phyloP scores from a whole-genome alignment of 2,329 filamentous ascomycete species.

The Neofusicoccum umdonicola region DNA sequence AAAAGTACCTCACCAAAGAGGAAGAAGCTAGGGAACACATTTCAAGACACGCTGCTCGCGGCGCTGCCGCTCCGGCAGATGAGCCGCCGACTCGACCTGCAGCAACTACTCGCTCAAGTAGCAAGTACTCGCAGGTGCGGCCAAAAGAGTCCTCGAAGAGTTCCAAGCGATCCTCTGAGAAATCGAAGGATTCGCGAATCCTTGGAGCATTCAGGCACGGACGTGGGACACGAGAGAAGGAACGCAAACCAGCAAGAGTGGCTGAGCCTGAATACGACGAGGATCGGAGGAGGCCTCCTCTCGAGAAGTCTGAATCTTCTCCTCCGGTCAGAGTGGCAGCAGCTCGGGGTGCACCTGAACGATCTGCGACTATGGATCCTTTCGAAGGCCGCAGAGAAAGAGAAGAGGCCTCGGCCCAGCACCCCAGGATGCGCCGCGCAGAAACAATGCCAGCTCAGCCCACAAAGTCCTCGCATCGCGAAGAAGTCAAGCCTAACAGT shows the following conservation, averaged over 20 bases:
- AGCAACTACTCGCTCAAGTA: background rate
- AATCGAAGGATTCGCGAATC: conserved; percentile 7
- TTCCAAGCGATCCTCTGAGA: conserved; percentile 1
- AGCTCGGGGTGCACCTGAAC: conserved; percentile 25
- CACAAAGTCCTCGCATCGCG: conserved; percentile 25
- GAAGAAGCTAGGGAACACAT: conserved; percentile 12
- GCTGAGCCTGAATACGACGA: conserved; percentile 29
- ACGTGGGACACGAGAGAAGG: conserved; percentile 21
- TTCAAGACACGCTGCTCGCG: background rate
- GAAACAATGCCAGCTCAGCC: conserved; percentile 41
- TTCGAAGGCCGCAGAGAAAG: conserved; percentile 29
- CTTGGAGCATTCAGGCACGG: conserved; percentile 7
- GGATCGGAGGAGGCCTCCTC: conserved; percentile 29
- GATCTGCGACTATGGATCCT: conserved; percentile 30
- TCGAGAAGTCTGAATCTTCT: conserved; percentile 40
- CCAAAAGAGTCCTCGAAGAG: background rate
- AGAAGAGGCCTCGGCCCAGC: conserved; percentile 25
- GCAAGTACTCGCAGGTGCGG: conserved; percentile 8
- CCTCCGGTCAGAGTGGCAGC: conserved; percentile 33
- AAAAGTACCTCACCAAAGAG: background rate
- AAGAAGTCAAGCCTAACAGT: conserved; percentile 25
- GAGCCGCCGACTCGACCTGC: background rate
- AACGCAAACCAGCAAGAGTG: conserved; percentile 31
- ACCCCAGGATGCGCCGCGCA: conserved; percentile 38
- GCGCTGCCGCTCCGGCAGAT: background rate